A percentile compares a stretch with the other conserved stretches of the same genome.
Conservation (phyloP, 805 yeast genomes). For the Trichomonascus vanleenenianus region DNA sequence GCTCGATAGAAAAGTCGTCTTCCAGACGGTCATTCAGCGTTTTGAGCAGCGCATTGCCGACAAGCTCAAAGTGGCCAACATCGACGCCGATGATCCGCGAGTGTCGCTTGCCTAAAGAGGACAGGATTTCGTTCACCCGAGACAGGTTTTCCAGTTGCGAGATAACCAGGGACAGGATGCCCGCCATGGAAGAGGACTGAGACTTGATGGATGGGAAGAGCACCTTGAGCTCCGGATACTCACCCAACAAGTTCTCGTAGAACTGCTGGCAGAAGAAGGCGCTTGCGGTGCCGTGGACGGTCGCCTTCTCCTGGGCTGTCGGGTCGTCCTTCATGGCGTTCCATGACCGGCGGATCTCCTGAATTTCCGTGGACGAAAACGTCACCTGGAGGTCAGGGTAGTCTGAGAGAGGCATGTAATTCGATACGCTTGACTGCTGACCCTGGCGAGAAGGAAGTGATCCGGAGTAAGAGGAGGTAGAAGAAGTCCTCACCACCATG, state of each 20-base stretch:
- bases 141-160: slow-evolving; percentile 53
- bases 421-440: too few relatives aligned
- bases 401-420: slow-evolving; percentile 4
- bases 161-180: slow-evolving; percentile 63
- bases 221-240: slow-evolving; percentile 53
- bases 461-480: too few relatives aligned
- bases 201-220: slow-evolving; percentile 68
- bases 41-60: slow-evolving; percentile 22
- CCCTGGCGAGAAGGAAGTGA: too few relatives aligned
- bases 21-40: slow-evolving; percentile 23
- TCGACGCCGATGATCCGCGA: slow-evolving; percentile 68
- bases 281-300: slow-evolving; percentile 33
- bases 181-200: slow-evolving; percentile 76
- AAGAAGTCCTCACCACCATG: too few relatives aligned
- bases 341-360: slow-evolving; percentile 13
- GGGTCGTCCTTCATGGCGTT: slow-evolving; percentile 20
- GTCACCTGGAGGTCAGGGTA: slow-evolving; percentile 15
- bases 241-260: slow-evolving; percentile 57
- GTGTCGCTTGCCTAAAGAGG: slow-evolving; percentile 64
- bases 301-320: slow-evolving; percentile 15
- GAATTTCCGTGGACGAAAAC: slow-evolving; percentile 14
- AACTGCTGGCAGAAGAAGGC: slow-evolving; percentile 70
- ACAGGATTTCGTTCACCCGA: slow-evolving; percentile 50
- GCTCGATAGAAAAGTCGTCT: slow-evolving; percentile 20
- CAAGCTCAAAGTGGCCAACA: slow-evolving; percentile 22